phyloP scores from a whole-genome alignment of 2,329 filamentous ascomycete genomes.

The Epichloe aotearoae region DNA sequence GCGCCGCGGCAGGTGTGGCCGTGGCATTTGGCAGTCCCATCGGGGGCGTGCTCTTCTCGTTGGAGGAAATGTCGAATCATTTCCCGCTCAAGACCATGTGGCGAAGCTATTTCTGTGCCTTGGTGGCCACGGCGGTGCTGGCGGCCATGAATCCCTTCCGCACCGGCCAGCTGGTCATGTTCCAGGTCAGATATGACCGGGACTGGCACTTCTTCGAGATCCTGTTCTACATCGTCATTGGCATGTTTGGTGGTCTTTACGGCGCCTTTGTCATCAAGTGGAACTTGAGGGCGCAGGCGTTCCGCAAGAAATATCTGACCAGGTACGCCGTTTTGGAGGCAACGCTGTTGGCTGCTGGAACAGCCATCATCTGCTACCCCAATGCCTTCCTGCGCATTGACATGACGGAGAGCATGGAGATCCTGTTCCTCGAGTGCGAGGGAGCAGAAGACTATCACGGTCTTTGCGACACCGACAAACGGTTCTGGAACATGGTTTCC shows the following conservation, averaged over 20 bases:
- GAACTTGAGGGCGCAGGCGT: slow-evolving; percentile 83
- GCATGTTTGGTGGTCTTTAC: slow-evolving; percentile 87
- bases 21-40: slow-evolving; percentile 97
- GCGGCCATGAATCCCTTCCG: slow-evolving; percentile 96
- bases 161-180: slow-evolving; percentile 97
- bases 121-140: slow-evolving; percentile 86
- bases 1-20: slow-evolving; percentile 85
- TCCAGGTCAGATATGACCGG: slow-evolving; percentile 89
- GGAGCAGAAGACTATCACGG: slow-evolving; percentile 78
- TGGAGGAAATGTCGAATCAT: slow-evolving; percentile 95
- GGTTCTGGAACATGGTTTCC: slow-evolving; percentile 66
- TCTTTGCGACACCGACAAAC: slow-evolving; percentile 67
- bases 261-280: slow-evolving; percentile 96
- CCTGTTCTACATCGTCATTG: slow-evolving; percentile 81
- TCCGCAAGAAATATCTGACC: slow-evolving; percentile 82
- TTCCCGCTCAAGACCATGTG: slow-evolving; percentile 96
- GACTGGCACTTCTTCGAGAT: slow-evolving; percentile 98
- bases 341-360: slow-evolving; percentile 66
- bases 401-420: slow-evolving; percentile 99
- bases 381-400: slow-evolving; percentile 93
- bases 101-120: slow-evolving; percentile 94
- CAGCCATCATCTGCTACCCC: slow-evolving; percentile 88
- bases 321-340: slow-evolving; percentile 79
- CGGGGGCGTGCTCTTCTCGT: slow-evolving; percentile 86
- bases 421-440: slow-evolving; percentile 87